phyloP scores from a whole-genome alignment of 2,329 filamentous ascomycete genomes.

The Trichoderma pleuroti region DNA sequence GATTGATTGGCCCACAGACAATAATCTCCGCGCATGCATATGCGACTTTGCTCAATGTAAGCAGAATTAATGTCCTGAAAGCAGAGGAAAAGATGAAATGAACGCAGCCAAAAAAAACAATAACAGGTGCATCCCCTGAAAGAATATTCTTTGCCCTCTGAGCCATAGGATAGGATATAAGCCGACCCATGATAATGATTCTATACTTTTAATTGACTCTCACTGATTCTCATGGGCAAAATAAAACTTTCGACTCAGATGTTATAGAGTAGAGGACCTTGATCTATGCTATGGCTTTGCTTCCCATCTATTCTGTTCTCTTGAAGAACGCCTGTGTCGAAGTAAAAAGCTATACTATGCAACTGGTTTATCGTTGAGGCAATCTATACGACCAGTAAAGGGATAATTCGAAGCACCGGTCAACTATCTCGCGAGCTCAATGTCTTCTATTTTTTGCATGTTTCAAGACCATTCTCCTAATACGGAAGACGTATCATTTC shows the following conservation, averaged over 20 bases:
- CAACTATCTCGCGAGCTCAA: too few species aligned
- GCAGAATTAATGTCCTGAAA: too few species aligned
- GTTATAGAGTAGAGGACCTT: not conserved
- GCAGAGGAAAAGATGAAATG: too few species aligned
- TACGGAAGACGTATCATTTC: not conserved
- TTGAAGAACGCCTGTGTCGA: not conserved
- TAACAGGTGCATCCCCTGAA: too few species aligned
- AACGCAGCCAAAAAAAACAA: too few species aligned
- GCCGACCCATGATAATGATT: not conserved
- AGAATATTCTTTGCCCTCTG: too few species aligned
- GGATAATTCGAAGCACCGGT: too few species aligned
- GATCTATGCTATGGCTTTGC: not conserved
- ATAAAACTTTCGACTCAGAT: not conserved
- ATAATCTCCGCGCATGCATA: not conserved
- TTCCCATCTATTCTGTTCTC: not conserved
- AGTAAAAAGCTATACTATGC: not conserved
- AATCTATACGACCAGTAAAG: not conserved
- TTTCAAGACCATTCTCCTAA: not conserved
- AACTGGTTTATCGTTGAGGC: not conserved
- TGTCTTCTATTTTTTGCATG: too few species aligned
- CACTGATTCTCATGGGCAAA: not conserved
- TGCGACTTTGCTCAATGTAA: not conserved
- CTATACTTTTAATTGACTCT: not conserved
- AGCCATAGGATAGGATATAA: not conserved
- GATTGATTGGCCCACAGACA: not conserved